These are phyloP conservation scores for Eucalyptus guilfoylei DNA, from an alignment of 345 rosid genomes.

Conservation along the genomic window DNA sequence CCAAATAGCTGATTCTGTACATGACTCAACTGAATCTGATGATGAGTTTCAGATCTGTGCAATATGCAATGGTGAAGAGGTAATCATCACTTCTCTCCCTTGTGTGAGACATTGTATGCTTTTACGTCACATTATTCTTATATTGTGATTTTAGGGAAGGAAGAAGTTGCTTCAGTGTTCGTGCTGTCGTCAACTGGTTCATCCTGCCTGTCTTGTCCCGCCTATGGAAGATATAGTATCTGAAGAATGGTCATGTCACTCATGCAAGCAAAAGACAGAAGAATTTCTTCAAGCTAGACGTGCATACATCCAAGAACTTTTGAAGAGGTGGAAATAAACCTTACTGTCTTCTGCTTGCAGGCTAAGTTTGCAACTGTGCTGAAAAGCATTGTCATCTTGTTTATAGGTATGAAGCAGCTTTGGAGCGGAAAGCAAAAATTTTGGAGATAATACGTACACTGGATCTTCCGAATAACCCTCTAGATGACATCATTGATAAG, in stretches of 20 bases:
- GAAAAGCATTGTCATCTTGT: background rate
- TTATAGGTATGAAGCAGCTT: constrained; percentile 75
- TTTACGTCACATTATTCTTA: background rate
- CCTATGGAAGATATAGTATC: constrained; percentile 56
- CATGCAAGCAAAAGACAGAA: constrained; percentile 96
- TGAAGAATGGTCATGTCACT: constrained; percentile 84
- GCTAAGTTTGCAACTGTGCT: background rate
- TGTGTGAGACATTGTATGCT: background rate
- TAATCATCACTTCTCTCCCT: constrained; percentile 9
- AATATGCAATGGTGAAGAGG: constrained; percentile 90
- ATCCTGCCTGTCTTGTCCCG: constrained; percentile 83
- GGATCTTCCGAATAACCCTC: constrained; percentile 95
- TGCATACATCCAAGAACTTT: constrained; percentile 49
- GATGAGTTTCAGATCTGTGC: constrained; percentile 98
- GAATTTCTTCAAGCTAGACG: constrained; percentile 75
- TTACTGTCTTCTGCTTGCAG: background rate
- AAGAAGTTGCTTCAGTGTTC: constrained; percentile 90
- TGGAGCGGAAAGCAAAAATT: constrained; percentile 77
- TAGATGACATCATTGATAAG: constrained; percentile 97
- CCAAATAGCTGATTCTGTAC: constrained; percentile 72
- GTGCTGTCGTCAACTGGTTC: constrained; percentile 85
- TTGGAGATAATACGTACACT: constrained; percentile 78
- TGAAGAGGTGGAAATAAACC: constrained; percentile 39
- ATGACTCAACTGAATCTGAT: constrained; percentile 81
- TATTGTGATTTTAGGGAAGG: constrained; percentile 45